Percentiles rank a stretch among this genome's conserved stretches.
Conservation (phyloP, 2,329 filamentous ascomycete species). For the Colletotrichum spaethianum region DNA sequence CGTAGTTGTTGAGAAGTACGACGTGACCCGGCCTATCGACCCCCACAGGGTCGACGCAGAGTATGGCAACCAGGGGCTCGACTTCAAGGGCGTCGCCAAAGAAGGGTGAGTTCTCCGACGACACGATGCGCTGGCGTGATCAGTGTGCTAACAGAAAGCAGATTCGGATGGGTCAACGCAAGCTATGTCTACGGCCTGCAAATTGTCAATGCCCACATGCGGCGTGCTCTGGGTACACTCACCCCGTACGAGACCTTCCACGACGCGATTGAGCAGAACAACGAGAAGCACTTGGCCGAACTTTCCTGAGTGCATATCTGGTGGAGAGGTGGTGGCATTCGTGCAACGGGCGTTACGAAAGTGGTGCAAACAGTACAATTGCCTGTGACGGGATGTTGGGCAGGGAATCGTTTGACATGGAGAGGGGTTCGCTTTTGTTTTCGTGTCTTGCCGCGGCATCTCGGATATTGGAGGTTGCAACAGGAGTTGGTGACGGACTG, state of each 20-base stretch:
- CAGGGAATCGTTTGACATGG: not conserved
- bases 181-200: constrained; percentile 95
- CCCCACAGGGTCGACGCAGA: constrained; percentile 96
- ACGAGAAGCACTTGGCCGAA: constrained; percentile 66
- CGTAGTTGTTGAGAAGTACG: constrained; percentile 98
- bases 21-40: constrained; percentile 90
- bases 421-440: constrained; percentile 5
- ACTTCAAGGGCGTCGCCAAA: constrained; percentile 95
- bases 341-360: not conserved
- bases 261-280: constrained; percentile 73
- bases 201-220: constrained; percentile 90
- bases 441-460: constrained; percentile 21
- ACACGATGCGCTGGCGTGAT: not conserved
- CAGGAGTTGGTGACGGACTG: constrained; percentile 23
- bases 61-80: constrained; percentile 95
- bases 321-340: not conserved
- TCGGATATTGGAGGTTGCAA: constrained; percentile 6
- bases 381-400: constrained; percentile 1
- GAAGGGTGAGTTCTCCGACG: constrained; percentile 81
- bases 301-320: constrained; percentile 47
- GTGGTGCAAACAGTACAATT: constrained; percentile 33
- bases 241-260: constrained; percentile 89
- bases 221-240: constrained; percentile 87
- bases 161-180: constrained; percentile 99
- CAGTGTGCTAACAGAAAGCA: constrained; percentile 58